Evolutionary conservation across 2,329 filamentous ascomycete species (phyloP), one percentile per base, ranked within the genome.

Genomic region (Trichoderma endophyticum): DNA sequence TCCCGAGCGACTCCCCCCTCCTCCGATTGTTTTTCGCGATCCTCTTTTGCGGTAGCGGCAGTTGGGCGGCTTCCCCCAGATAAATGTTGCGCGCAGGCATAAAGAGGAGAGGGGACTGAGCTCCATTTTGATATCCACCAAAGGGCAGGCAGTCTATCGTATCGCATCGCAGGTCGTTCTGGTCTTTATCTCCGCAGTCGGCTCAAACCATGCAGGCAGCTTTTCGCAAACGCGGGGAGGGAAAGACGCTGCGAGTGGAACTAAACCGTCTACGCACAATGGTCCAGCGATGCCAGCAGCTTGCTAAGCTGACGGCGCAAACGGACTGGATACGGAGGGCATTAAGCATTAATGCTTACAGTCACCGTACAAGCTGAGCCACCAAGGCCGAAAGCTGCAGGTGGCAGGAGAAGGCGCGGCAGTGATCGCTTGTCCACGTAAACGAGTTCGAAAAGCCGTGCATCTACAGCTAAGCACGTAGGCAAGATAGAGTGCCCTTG

Each of bases 401-500:
- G 28, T 48, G 66, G 66, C 32, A 69, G n/a, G 15, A 61, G 30
- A 51, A 61, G 57, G 66, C 56, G 66, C 66, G 56, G 66, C 57
- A 61, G 39, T 15, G 57, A 61, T 69, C 26, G 28, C 56, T 18
- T 60, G 24, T 59, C 54, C 54, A 24, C 34, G 66, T 48, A 26
- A 21, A 59, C 57, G 30, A 32, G 32, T 12, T 21, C 18, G 28
- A 30, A n/a, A n/a, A 1, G 3, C 39, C 6, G 4, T 18, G 18
- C 51, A 30, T 69, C 15, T 60, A 48, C 51, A 54, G n/a, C 36
- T 60, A 32, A 51, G 39, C 36, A 39, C 6, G 34, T 43, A 14
- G 43, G 66, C 66, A 54, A 61, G 57, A 69, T 69, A 62, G 66
- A 69, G 57, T 60, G 57, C 32, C 61, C 60, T 30, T 64, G 36